Percentiles rank a stretch among this genome's conserved stretches.
phyloP scores from a whole-genome alignment of 805 yeast genomes.

The Ogataea pignaliae region DNA sequence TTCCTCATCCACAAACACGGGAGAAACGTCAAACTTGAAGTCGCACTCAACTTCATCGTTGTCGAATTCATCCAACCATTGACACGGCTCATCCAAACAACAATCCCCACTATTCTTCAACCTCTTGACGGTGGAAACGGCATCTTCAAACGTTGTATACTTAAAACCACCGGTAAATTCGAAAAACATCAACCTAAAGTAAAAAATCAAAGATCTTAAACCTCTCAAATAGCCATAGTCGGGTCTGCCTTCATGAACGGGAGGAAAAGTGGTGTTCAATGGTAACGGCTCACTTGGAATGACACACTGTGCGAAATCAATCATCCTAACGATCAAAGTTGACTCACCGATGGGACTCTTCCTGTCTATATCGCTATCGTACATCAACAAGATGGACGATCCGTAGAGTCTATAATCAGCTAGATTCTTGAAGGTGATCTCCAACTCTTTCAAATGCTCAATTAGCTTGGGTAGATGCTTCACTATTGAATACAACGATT shows the following conservation, averaged over 20 bases:
- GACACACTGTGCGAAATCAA: slow-evolving; percentile 94
- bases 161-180: slow-evolving; percentile 42
- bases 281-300: slow-evolving; percentile 53
- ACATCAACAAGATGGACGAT: slow-evolving; percentile 80
- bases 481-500: slow-evolving; percentile 48
- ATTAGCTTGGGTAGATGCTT: slow-evolving; percentile 66
- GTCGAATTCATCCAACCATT: slow-evolving; percentile 35
- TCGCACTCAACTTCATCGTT: slow-evolving; percentile 21
- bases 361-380: slow-evolving; percentile 56
- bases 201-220: slow-evolving; percentile 61
- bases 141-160: slow-evolving; percentile 15
- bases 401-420: slow-evolving; percentile 88
- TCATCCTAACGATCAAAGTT: slow-evolving; percentile 56
- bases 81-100: slow-evolving; percentile 18
- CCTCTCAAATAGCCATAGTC: slow-evolving; percentile 90
- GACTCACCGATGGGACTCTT: slow-evolving; percentile 8
- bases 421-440: slow-evolving; percentile 48
- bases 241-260: slow-evolving; percentile 54
- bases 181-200: slow-evolving; percentile 57
- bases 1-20: slow-evolving; percentile 17
- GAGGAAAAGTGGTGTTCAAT: slow-evolving; percentile 58
- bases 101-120: slow-evolving; percentile 9
- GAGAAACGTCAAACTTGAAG: slow-evolving; percentile 20
- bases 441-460: slow-evolving; percentile 54
- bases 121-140: slow-evolving; percentile 13